Evolutionary conservation across 768 basidiomycete genomes (phyloP), one percentile per base, ranked within the genome.

Genomic region (Lactarius quietus): DNA sequence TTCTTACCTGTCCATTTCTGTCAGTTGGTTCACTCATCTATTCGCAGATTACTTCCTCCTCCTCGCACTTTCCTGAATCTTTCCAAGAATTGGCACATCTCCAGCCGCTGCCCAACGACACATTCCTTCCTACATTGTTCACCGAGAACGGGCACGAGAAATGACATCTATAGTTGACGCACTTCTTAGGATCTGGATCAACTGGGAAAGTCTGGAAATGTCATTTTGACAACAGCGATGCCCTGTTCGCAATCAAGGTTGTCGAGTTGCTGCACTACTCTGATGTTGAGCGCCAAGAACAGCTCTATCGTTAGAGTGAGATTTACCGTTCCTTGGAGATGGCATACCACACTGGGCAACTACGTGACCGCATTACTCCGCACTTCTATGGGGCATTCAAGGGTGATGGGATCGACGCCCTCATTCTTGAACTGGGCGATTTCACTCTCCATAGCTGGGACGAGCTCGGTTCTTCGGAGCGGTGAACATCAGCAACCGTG

Each of bases 181-280:
- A 31, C 6, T 35, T 59, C 26, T 10, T 59, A 17, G 45, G 15
- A 33, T 51, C 9, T 0, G 59, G 59, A 2, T 60, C 59, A 6
- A 60, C 59, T 36, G 59, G 59, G 15, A 51, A 18, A 1, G 45
- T 60, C 59, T 60, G 59, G 59, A 1, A 36, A 60, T 36, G 59
- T 36, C 35, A 1, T 17, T 60, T 60, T 18, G 33, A 60, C 28
- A 12, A n/a, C 45, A 36, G 59, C 9, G 23, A 45, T 28, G 33
- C 18, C 17, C 35, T 14, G 17, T 39, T 18, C 8, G 39, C 39
- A 5, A 18, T 39, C 17, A 39, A 39, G 39, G 39, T 39, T 6
- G 39, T 39, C 8, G 39, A 39, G 39, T 17, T 6, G 39, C 18
- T 18, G 6, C 17, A 6, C 15, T 1, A 1, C 1, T 39, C 39